Evolutionary conservation across 495 filamentous ascomycete genomes (phyloP), one percentile per base, ranked within the genome.

Genomic region (Aspergillus incahuasiensis): DNA sequence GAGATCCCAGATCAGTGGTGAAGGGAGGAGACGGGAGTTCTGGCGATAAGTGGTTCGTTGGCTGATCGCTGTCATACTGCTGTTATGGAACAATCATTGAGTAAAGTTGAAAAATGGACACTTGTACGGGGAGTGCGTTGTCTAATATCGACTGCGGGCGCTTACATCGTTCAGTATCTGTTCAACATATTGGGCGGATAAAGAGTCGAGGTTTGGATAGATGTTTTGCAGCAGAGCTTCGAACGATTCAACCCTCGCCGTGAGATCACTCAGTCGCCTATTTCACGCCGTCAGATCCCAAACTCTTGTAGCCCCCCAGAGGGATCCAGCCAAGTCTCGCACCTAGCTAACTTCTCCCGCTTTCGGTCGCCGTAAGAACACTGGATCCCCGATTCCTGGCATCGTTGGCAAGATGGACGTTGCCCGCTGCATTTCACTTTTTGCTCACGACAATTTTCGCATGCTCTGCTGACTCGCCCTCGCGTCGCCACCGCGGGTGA

Each of bases 381-480:
- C 7, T 19, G 46, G 28, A 78, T 63, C 18, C 70, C 70, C 20
- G 76, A 72, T 55, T 83, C 79, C 64, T 74, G 67, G 57, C 83
- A 86, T 55, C 83, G 75, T 40, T 77, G 74, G 63, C 83, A 86
- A 19, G 63, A 62, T 38, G 83, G 83, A 47, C 72, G 73, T 54
- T 77, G 77, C 9, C 82, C 82, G 55, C 75, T 83, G 64, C 82
- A 84, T 66, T 84, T 85, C 55, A 81, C 79, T 60, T 86, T 86
- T 58, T 87, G 79, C 53, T 88, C 85, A 11, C 86, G 77, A 70
- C 87, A 90, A 39, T 85, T 85, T 78, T 87, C 87, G 65, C 87
- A 90, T 1, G 87, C 87, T 47, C 72, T 74, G 55, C 72, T 73
- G 44, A 77, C 74, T 16, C 77, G 72, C 42, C 69, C 70, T 24